Conservation (phyloP, 106 monocot species). For the Dioscorea alata region DNA sequence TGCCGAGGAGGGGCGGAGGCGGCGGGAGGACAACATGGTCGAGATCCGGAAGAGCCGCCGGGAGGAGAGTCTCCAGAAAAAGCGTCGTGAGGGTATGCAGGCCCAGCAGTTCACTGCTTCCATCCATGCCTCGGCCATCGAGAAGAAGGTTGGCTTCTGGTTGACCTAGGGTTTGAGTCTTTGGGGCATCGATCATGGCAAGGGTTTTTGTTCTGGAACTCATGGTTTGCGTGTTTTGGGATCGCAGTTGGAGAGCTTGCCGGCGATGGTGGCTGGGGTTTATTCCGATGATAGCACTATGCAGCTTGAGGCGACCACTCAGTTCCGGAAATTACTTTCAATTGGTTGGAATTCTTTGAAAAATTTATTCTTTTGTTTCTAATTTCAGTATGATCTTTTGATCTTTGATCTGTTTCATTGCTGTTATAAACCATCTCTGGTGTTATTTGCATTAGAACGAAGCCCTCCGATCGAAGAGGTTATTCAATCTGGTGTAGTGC, state of each 20-base stretch:
- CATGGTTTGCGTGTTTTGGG: background rate
- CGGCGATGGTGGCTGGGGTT: slow-evolving; percentile 29
- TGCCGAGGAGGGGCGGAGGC: slow-evolving; percentile 61
- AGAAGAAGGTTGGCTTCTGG: background rate
- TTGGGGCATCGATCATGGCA: too few relatives aligned
- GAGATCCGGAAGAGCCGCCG: slow-evolving; percentile 56
- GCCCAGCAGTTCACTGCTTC: slow-evolving; percentile 11
- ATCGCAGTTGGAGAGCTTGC: slow-evolving; percentile 35
- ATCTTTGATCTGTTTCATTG: background rate
- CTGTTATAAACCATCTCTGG: background rate
- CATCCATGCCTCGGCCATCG: background rate
- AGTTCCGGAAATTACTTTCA: slow-evolving; percentile 37
- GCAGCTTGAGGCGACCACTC: slow-evolving; percentile 31
- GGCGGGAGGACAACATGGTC: slow-evolving; percentile 65
- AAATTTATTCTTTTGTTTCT: too few relatives aligned
- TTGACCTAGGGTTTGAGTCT: background rate
- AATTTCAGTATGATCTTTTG: background rate
- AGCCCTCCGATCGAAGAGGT: slow-evolving; percentile 68
- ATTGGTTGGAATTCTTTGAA: slow-evolving; percentile 15
- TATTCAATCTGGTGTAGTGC: slow-evolving; percentile 50
- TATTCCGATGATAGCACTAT: slow-evolving; percentile 25
- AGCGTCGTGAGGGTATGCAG: slow-evolving; percentile 34
- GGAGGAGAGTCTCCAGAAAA: slow-evolving; percentile 46
- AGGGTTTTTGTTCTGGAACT: too few relatives aligned
- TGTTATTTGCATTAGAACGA: slow-evolving; percentile 23